These are phyloP conservation scores for Penicillium malachiteum DNA, from an alignment of 495 filamentous ascomycete genomes.

Conservation along the genomic window DNA sequence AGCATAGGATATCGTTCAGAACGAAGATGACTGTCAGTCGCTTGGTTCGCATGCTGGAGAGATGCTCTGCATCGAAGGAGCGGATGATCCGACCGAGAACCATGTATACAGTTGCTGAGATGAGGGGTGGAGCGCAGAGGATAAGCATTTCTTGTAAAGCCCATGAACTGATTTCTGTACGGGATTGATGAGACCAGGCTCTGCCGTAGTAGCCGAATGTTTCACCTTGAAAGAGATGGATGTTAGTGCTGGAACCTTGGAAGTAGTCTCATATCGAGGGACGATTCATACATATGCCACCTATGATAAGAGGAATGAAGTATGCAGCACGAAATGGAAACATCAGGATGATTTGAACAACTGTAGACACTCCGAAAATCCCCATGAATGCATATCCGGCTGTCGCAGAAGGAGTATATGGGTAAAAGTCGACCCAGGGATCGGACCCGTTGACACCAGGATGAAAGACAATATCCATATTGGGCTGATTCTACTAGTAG, in stretches of 20 bases:
- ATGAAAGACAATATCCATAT: constrained; percentile 38
- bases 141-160: constrained; percentile 46
- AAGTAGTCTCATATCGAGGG: background rate
- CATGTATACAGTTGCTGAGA: constrained; percentile 62
- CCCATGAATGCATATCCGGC: constrained; percentile 49
- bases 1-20: constrained; percentile 36
- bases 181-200: constrained; percentile 34
- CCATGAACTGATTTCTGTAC: constrained; percentile 31
- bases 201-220: constrained; percentile 50
- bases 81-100: constrained; percentile 52
- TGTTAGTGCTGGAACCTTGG: background rate
- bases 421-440: constrained; percentile 45
- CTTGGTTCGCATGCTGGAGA: constrained; percentile 26
- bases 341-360: constrained; percentile 42
- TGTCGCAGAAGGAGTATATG: constrained; percentile 46
- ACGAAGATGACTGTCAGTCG: constrained; percentile 37
- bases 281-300: constrained; percentile 53
- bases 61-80: constrained; percentile 47
- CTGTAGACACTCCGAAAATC: constrained; percentile 43
- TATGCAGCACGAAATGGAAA: constrained; percentile 49
- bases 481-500: background rate
- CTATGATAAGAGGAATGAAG: constrained; percentile 55
- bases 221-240: constrained; percentile 33
- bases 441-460: constrained; percentile 30
- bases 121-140: constrained; percentile 44